A percentile compares a stretch with the other conserved stretches of the same genome.
These are phyloP conservation scores for Luvunga scandens DNA, from an alignment of 345 rosid species.

Conservation along the genomic window DNA sequence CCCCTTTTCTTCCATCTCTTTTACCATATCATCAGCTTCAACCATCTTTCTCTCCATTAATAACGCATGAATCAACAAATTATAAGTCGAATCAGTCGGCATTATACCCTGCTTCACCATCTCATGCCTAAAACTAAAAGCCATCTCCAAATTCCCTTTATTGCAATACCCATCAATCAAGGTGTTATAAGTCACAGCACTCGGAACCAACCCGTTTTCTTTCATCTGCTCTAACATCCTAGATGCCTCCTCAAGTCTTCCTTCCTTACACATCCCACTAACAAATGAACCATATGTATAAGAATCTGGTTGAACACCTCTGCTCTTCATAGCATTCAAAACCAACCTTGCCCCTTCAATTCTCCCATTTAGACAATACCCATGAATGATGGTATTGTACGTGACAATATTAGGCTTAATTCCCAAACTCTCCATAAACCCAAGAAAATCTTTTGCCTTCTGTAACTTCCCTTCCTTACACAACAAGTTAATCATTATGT, in stretches of 20 bases:
- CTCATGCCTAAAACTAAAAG: conserved; percentile 69
- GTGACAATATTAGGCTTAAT: conserved; percentile 68
- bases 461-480: conserved; percentile 86
- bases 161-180: conserved; percentile 79
- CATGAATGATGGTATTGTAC: conserved; percentile 78
- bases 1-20: conserved; percentile 65
- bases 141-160: conserved; percentile 58
- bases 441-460: conserved; percentile 63
- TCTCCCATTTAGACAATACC: conserved; percentile 64
- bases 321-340: conserved; percentile 55
- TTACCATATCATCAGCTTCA: conserved; percentile 61
- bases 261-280: conserved; percentile 76
- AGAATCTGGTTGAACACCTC: conserved; percentile 64
- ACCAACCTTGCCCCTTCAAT: conserved; percentile 65
- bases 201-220: conserved; percentile 59
- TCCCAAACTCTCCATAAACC: conserved; percentile 62
- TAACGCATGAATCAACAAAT: conserved; percentile 73
- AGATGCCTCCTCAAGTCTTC: conserved; percentile 63
- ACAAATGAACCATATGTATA: conserved; percentile 75
- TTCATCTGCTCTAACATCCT: conserved; percentile 56
- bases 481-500: conserved; percentile 85
- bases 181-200: conserved; percentile 71
- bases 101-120: conserved; percentile 63
- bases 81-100: conserved; percentile 77
- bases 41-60: conserved; percentile 65